A percentile compares a stretch with the other conserved stretches of the same genome.
Conservation (phyloP, 345 rosid genomes). For the Isatis tinctoria region DNA sequence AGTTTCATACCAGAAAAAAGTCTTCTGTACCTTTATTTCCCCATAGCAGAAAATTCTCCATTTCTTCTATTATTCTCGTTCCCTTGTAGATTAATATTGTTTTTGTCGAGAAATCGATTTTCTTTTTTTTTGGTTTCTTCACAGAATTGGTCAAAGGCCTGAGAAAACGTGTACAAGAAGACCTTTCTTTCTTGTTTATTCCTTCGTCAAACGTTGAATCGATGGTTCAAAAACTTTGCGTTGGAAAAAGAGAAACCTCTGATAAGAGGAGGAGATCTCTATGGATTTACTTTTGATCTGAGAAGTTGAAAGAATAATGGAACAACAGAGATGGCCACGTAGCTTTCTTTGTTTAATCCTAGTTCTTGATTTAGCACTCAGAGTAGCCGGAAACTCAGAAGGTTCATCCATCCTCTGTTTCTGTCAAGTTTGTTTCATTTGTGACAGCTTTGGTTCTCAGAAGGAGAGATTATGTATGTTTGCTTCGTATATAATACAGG, state of each 20-base stretch:
- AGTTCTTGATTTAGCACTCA: slow-evolving; percentile 33
- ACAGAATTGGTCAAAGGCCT: neutral
- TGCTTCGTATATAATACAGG: slow-evolving; percentile 30
- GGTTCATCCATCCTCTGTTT: slow-evolving; percentile 29
- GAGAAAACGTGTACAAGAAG: neutral
- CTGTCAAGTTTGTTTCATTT: neutral
- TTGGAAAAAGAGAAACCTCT: neutral
- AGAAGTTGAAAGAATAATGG: slow-evolving; percentile 3
- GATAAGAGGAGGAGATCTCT: neutral
- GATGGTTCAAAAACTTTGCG: neutral
- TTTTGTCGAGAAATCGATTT: too few relatives aligned
- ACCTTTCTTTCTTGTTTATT: neutral
- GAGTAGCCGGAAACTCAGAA: slow-evolving; percentile 55
- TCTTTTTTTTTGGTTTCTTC: too few relatives aligned
- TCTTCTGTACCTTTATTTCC: too few relatives aligned
- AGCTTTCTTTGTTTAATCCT: slow-evolving; percentile 35
- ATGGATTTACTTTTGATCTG: neutral
- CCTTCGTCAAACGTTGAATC: slow-evolving; percentile 9
- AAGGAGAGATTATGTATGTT: neutral
- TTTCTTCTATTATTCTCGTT: too few relatives aligned
- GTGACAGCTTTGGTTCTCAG: neutral
- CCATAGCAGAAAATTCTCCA: too few relatives aligned
- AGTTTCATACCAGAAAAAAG: too few relatives aligned
- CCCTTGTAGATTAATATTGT: too few relatives aligned
- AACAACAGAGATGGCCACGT: slow-evolving; percentile 15